Evolutionary conservation across 2,329 filamentous ascomycete species (phyloP), one percentile per base, ranked within the genome.

Genomic region (Hymenoscyphus fraxineus): DNA sequence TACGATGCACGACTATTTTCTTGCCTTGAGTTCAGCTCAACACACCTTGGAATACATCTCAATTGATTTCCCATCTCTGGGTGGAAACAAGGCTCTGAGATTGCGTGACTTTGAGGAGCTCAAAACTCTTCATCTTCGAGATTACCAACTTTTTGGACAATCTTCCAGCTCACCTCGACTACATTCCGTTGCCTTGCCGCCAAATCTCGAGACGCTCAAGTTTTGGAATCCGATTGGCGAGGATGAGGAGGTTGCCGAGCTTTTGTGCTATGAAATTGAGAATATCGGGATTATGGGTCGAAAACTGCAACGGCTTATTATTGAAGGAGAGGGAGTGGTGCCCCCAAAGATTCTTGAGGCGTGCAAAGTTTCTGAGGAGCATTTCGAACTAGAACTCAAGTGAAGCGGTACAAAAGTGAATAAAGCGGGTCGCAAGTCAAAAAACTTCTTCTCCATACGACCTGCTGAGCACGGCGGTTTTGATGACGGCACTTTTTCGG

Each of bases 121-220:
- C 22, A 79, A 75, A 58, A 76, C 76, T 0, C 71, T 83, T 6
- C 76, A 78, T 38, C 58, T 83, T 32, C 80, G 79, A 66, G 81
- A 82, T 68, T 79, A 80, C 55, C 81, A 83, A 66, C 77, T 83
- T 0, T 82, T 81, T 40, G 81, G 81, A 15, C 76, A 76, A 59
- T 75, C 78, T 0, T 61, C 59, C 1, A 55, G 32, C 32, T 77
- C 77, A n/a, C 79, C 81, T 3, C 75, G 81, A 3, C 66, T 82
- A 58, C 76, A 80, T 63, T 81, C 80, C 0, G 80, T 82, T 16
- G 81, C 80, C 13, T 70, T 83, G 19, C 80, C 81, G 1, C 80
- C 80, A 0, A 75, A 77, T 64, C 72, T 83, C 15, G 78, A 81
- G 68, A 78, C 73, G 2, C 67, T 83, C 27, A 80, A 81, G 61